These are phyloP conservation scores for Tribonema minus DNA, from an alignment of 108 stramenopile species.

Conservation along the genomic window DNA sequence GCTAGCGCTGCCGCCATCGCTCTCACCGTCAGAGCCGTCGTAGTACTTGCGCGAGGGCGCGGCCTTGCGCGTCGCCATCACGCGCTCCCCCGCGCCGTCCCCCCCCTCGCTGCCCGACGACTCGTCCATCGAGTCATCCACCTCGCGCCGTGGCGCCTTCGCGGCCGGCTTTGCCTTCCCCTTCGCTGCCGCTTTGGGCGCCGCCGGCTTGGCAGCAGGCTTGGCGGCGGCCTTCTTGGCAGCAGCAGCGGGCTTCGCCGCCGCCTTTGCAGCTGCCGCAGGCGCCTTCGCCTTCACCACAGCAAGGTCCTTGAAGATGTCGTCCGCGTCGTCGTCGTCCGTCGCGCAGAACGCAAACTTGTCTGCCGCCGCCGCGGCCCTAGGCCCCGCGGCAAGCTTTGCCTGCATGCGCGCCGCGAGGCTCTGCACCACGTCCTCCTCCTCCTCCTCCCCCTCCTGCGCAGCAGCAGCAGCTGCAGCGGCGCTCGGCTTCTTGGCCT, in stretches of 20 bases:
- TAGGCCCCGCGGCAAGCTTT: not conserved
- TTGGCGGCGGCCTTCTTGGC: no score
- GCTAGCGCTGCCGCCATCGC: no score
- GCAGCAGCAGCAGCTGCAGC: conserved; percentile 25
- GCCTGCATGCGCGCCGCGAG: conserved; percentile 5
- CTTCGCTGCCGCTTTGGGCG: not conserved
- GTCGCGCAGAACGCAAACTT: conserved; percentile 3
- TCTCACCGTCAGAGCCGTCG: no score
- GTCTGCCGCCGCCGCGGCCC: not conserved
- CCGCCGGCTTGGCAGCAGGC: not conserved
- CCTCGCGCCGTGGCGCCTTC: no score
- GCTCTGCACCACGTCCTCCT: conserved; percentile 3
- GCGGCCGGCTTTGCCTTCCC: conserved; percentile 30
- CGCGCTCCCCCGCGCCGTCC: no score
- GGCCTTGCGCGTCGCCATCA: no score
- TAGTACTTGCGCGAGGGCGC: no score
- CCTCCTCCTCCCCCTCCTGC: conserved; percentile 43
- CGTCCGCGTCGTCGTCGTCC: conserved; percentile 33
- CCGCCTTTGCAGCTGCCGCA: not conserved
- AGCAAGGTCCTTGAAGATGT: not conserved
- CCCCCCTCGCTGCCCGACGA: no score
- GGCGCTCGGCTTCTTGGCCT: conserved; percentile 34
- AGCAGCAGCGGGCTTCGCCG: not conserved
- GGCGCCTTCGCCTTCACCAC: not conserved
- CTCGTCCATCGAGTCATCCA: no score